Evolutionary conservation across 2,329 filamentous ascomycete genomes (phyloP).

Genomic region (Exophiala phaeomuriformis): DNA sequence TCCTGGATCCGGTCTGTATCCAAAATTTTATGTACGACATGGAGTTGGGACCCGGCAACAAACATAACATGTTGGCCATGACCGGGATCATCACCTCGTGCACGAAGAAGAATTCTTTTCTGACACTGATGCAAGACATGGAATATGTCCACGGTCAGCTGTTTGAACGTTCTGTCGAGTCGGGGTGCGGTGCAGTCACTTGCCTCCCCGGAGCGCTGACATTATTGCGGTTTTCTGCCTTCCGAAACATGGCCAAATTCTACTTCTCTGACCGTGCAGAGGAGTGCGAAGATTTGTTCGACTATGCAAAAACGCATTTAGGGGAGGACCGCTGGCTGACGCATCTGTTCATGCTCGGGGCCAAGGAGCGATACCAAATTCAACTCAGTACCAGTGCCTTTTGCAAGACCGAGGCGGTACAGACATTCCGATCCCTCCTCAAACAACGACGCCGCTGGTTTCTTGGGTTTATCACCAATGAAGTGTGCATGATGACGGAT

Average conservation of each 20-base stretch:
- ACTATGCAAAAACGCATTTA: conserved; percentile 90
- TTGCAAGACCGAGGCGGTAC: conserved; percentile 95
- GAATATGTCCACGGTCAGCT: conserved; percentile 96
- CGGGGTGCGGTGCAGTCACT: conserved; percentile 85
- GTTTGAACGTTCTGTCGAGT: conserved; percentile 92
- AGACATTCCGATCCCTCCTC: conserved; percentile 74
- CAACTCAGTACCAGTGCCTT: conserved; percentile 97
- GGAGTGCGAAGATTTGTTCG: conserved; percentile 90
- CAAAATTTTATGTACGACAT: conserved; percentile 99
- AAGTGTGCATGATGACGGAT: conserved; percentile 96
- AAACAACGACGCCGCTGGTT: conserved; percentile 97
- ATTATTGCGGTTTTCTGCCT: conserved; percentile 91
- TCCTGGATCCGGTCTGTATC: conserved; percentile 80
- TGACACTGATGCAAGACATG: conserved; percentile 93
- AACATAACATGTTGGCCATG: conserved; percentile 91
- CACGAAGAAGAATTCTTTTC: conserved; percentile 76
- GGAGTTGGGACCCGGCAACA: conserved; percentile 90
- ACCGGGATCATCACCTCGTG: conserved; percentile 95
- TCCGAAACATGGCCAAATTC: conserved; percentile 93
- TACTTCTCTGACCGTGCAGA: conserved; percentile 97
- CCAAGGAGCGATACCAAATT: conserved; percentile 87
- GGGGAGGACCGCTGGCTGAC: conserved; percentile 96
- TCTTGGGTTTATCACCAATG: conserved; percentile 93
- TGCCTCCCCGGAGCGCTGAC: conserved; percentile 93
- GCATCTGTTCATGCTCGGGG: conserved; percentile 97